Percentiles rank a stretch among this genome's conserved stretches.
These are phyloP conservation scores for Hyphopichia burtonii DNA, from an alignment of 1,139 yeast genomes.

Conservation along the genomic window DNA sequence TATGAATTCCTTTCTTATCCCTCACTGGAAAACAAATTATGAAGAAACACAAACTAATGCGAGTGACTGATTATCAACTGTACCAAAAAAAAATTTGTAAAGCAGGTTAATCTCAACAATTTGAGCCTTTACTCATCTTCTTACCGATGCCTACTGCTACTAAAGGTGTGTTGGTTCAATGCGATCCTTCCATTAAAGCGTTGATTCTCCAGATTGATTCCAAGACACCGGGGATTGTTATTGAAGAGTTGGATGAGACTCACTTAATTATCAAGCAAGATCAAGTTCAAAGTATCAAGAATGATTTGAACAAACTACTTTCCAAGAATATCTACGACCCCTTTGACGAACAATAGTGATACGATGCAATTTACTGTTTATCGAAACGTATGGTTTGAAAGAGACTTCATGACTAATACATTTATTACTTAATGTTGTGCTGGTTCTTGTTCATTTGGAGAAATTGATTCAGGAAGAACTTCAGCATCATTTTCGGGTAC, in stretches of 20 bases:
- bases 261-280: conserved; percentile 79
- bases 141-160: conserved; percentile 44
- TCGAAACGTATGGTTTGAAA: not conserved
- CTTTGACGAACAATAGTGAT: conserved; percentile 60
- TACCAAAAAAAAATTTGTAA: not conserved
- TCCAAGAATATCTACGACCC: conserved; percentile 86
- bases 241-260: conserved; percentile 86
- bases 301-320: conserved; percentile 69
- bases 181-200: conserved; percentile 93
- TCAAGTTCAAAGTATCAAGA: conserved; percentile 72
- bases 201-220: conserved; percentile 79
- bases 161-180: conserved; percentile 45
- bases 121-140: not conserved
- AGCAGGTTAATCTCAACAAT: not conserved
- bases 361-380: not conserved
- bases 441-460: not conserved
- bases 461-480: not conserved
- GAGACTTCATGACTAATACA: not conserved
- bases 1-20: not conserved
- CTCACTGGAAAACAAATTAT: not conserved
- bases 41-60: not conserved
- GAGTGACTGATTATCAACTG: not conserved
- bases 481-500: conserved; percentile 2
- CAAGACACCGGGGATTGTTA: conserved; percentile 67
- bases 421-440: not conserved